Evolutionary conservation across 2,329 filamentous ascomycete genomes (phyloP).

Genomic region (Calonectria leucothoes): DNA sequence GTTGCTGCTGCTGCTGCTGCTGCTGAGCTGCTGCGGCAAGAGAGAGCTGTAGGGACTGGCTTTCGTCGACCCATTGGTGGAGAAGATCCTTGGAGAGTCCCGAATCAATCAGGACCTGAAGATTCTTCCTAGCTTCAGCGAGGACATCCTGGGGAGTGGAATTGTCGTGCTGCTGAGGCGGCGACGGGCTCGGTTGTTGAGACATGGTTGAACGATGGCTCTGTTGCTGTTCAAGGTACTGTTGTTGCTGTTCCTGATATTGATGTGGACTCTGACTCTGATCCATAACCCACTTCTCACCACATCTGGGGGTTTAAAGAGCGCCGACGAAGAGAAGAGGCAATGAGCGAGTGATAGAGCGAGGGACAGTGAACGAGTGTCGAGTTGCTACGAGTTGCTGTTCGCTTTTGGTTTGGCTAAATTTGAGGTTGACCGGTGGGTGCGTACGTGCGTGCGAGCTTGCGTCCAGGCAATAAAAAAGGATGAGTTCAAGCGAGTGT

Average conservation of each 20-base stretch:
- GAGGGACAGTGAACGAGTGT: constrained; percentile 31
- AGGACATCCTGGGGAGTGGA: constrained; percentile 56
- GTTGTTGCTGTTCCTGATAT: constrained; percentile 26
- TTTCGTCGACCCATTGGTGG: constrained; percentile 54
- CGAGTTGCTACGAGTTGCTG: constrained; percentile 1
- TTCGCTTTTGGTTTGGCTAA: neutral
- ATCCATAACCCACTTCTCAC: constrained; percentile 47
- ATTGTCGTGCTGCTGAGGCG: constrained; percentile 43
- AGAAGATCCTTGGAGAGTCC: constrained; percentile 57
- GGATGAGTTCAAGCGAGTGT: constrained; percentile 28
- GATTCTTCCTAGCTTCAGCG: constrained; percentile 57
- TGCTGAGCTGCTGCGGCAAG: constrained; percentile 29
- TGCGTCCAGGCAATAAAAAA: constrained; percentile 20
- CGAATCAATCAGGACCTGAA: constrained; percentile 59
- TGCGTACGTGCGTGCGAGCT: constrained; percentile 16
- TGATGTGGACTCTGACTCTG: constrained; percentile 44
- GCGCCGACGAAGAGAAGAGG: constrained; percentile 28
- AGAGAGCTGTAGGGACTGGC: constrained; percentile 48
- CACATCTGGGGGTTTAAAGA: constrained; percentile 39
- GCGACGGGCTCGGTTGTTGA: constrained; percentile 39
- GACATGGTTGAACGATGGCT: constrained; percentile 37
- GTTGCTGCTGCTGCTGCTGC: constrained; percentile 24
- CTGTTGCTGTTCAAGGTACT: constrained; percentile 34
- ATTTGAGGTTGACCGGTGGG: neutral
- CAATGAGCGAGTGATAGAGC: constrained; percentile 26